Percentiles rank a stretch among this genome's conserved stretches.
phyloP scores from a whole-genome alignment of 768 basidiomycete genomes.

The Mycena olivaceomarginata region DNA sequence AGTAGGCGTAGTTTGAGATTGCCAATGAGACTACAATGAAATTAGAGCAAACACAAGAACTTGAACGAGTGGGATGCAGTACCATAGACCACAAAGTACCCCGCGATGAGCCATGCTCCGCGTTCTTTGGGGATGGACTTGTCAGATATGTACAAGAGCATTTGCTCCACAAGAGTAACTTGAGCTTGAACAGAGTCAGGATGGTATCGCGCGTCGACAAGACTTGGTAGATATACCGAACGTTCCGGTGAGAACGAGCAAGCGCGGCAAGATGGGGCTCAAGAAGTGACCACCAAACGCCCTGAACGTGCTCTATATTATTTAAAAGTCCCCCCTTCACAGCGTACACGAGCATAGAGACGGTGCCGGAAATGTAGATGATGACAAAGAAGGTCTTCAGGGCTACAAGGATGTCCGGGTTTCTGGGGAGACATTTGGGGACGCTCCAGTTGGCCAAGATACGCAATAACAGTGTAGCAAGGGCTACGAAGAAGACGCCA shows the following conservation, averaged over 20 bases:
- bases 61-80: no score
- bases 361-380: no score
- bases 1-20: constrained; percentile 17
- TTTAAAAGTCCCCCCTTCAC: no score
- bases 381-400: no score
- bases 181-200: constrained; percentile 7
- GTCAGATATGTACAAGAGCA: constrained; percentile 29
- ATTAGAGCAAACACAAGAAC: no score
- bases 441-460: no score
- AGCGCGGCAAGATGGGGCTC: constrained; percentile 24
- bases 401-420: no score
- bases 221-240: constrained; percentile 15
- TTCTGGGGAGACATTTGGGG: no score
- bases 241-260: constrained; percentile 8
- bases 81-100: constrained; percentile 27
- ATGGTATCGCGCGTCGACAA: neutral
- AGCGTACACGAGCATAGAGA: no score
- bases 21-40: constrained; percentile 2
- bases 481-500: no score
- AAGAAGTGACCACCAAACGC: constrained; percentile 10
- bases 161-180: constrained; percentile 28
- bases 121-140: constrained; percentile 28
- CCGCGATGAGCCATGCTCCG: constrained; percentile 16
- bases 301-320: no score
- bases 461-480: no score